Base-by-base conservation (phyloP, 2,329 filamentous ascomycete genomes). In the Aspergillus fijiensis region DNA sequence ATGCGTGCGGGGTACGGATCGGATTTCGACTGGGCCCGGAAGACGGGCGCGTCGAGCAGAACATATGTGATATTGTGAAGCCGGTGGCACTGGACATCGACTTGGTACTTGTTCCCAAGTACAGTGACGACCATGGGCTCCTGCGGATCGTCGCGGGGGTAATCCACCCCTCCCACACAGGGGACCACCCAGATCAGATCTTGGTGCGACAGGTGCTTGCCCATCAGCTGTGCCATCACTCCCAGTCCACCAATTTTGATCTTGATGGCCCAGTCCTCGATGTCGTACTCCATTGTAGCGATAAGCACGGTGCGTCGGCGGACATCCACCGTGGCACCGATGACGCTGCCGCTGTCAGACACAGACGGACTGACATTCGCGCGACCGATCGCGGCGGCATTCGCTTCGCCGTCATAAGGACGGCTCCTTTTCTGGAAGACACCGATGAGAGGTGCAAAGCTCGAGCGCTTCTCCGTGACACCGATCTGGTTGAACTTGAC, bases 201-300 rank as follows among this genome's bases (percentile, higher is more conserved):
- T 65, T 87, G 82, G 64, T 89, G 85, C 2, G 82, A 77, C 10
- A 89, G 80, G 53, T 85, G 83, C 67, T 87, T 86, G 31, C 84
- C 84, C 86, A 89, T 89, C 3, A 89, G 76, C 65, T 87, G 84
- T 25, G 87, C 86, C 86, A 89, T 89, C 60, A 88, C 86, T 70
- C 87, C 87, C 4, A 89, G 78, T 60, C 87, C 87, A 62, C 87
- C 87, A 51, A 89, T 89, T 74, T 89, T 89, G 75, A 89, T 86
- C 72, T 87, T 89, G 74, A 89, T 86, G 7, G 74, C 80, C 84
- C 87, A 89, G 69, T 89, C 87, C 57, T 87, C 84, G 61, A 89
- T 88, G 62, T 89, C 85, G 73, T 89, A 89, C 72, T 89, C 87
- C 84, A 89, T 88, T 3, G 87, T 89, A 7, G 85, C 87, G 55